These are phyloP conservation scores for Pyronema domesticum DNA, from an alignment of 495 filamentous ascomycete genomes.

Conservation along the genomic window DNA sequence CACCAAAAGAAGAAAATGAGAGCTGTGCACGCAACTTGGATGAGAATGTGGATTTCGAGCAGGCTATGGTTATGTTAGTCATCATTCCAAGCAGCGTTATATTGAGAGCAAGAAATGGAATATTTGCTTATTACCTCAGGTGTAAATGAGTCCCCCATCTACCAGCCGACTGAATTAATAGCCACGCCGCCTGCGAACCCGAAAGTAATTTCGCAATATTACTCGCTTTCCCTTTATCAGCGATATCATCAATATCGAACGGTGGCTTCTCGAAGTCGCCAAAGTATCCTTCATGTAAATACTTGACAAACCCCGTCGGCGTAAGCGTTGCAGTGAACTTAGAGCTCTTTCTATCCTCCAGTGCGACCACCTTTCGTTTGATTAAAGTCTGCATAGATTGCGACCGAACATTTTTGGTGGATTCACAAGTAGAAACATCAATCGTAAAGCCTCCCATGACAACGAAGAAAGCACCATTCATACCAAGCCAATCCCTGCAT, in stretches of 20 bases:
- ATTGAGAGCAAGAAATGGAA: no score
- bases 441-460: conserved; percentile 14
- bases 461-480: conserved; percentile 9
- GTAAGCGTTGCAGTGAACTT: conserved; percentile 7
- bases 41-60: conserved; percentile 11
- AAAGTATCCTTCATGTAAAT: neutral
- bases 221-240: conserved; percentile 6
- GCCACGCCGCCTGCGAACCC: neutral
- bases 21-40: conserved; percentile 8
- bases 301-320: conserved; percentile 3
- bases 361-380: no score
- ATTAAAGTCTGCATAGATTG: neutral
- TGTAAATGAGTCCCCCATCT: no score
- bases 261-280: neutral
- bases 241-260: neutral
- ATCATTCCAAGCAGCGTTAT: no score
- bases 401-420: neutral
- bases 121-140: no score
- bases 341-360: no score
- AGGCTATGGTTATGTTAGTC: no score
- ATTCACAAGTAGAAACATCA: neutral
- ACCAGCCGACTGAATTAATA: neutral
- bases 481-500: neutral
- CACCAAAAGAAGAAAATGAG: conserved; percentile 12
- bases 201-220: conserved; percentile 4